Base-by-base conservation (phyloP, 106 monocot species). In the Dendrobium nobile region DNA sequence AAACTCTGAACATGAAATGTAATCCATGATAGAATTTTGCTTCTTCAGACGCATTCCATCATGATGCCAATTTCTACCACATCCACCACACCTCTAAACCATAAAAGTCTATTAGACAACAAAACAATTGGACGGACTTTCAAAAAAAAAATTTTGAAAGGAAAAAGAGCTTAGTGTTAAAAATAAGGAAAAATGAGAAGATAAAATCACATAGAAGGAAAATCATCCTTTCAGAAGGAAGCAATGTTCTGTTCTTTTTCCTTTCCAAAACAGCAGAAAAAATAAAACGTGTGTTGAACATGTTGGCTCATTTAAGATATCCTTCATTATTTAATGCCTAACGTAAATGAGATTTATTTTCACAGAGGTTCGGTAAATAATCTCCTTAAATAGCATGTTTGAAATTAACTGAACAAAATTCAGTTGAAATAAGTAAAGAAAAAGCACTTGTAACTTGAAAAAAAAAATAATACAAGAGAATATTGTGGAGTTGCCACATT, bases 1-100 rank as follows among this genome's bases (percentile, higher is more conserved):
- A 85, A 91, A 93, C 54, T 93, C 85, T n/a, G 91, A 92, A 84
- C 98, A 99, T 55, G 95, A 90, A 81, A 99, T 54, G 72, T 85
- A 99, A 80, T 99, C 98, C 75, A 77, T 82, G 67, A 99, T 85
- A 41, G 98, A 99, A 81, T 99, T 99, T 70, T 84, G 78, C 64
- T 99, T 99, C 73, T 87, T 90, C 19, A 78, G 67, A 9, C 88
- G 74, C 22, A 73, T 88, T 16, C 98, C 98, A 80, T 93, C 91
- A 58, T 89, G 80, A 78, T 99, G 93, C 98, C 95, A 95, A 73
- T 88, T 92, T 79, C 89, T 95, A 64, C 93, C 91, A 72, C 75
- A 6, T 20, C 95, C 92, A n/a, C 95, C 95, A 56, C 88, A 78
- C 95, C 98, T 84, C 95, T 98, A 82, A 20, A 68, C 41, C 26